Conservation (phyloP, 73 alveolate genomes). For the Paramecium tetraurelia region DNA sequence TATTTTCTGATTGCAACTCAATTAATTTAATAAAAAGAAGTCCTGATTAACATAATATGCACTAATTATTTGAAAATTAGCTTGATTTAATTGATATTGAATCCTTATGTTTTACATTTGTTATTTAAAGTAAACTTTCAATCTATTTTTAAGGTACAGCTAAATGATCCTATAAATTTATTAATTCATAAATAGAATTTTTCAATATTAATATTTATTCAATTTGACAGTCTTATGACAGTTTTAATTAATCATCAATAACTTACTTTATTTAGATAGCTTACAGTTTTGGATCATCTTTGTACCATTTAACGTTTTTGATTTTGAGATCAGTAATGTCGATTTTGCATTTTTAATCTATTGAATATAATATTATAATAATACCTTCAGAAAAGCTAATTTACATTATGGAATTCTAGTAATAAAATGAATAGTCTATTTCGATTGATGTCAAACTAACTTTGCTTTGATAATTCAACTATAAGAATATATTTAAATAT, state of each 20-base stretch:
- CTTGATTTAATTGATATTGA: not conserved
- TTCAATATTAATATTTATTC: not conserved
- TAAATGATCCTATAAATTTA: not conserved
- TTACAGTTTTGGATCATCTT: not conserved
- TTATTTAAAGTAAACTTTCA: not conserved
- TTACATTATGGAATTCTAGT: not conserved
- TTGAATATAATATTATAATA: not conserved
- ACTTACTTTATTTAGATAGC: not conserved
- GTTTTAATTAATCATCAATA: not conserved
- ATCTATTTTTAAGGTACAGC: not conserved
- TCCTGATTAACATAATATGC: not conserved
- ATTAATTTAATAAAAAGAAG: not conserved
- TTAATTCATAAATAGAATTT: not conserved
- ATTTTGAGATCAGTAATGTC: not conserved
- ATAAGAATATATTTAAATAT: not conserved
- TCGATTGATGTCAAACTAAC: not conserved
- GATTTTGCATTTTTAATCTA: not conserved
- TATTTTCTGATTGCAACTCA: not conserved
- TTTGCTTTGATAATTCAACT: not conserved
- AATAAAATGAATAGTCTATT: not conserved
- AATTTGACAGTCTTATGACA: not conserved
- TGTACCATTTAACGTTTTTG: not conserved
- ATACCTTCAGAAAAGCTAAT: not conserved
- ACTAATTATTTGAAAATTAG: not conserved
- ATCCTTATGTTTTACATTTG: not conserved